These are phyloP conservation scores for Phaseolus coccineus DNA, from an alignment of 331 rosid genomes.

Conservation along the genomic window DNA sequence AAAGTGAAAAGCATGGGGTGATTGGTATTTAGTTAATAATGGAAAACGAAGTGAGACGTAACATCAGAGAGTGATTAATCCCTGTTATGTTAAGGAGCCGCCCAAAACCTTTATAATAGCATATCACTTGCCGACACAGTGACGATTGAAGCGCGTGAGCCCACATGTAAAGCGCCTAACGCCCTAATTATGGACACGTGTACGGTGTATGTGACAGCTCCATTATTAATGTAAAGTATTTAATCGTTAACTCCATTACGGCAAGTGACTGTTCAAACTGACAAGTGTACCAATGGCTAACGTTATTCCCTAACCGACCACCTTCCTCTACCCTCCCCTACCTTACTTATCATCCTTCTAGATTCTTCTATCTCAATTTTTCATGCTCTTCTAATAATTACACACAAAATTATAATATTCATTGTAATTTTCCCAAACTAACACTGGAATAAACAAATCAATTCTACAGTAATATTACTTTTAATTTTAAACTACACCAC, in stretches of 20 bases:
- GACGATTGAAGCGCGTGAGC: conserved; percentile 14
- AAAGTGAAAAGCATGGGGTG: not conserved
- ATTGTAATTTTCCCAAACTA: too few relatives aligned
- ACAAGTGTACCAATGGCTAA: conserved; percentile 28
- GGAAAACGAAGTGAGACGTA: conserved; percentile 34
- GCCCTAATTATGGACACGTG: conserved; percentile 34
- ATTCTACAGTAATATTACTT: not conserved
- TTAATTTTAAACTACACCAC: not conserved
- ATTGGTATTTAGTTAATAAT: conserved; percentile 9
- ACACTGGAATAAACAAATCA: not conserved
- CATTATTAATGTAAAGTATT: not conserved
- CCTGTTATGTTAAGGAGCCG: conserved; percentile 34
- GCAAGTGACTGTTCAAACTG: conserved; percentile 30
- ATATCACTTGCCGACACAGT: conserved; percentile 52
- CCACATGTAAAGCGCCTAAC: conserved; percentile 21
- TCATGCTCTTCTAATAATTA: too few relatives aligned
- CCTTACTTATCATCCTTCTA: conserved; percentile 37
- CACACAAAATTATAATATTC: too few relatives aligned
- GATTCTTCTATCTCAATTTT: conserved; percentile 49
- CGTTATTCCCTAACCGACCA: conserved; percentile 36
- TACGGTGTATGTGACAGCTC: conserved; percentile 1
- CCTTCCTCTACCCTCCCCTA: not conserved
- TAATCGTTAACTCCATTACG: not conserved
- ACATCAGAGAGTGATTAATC: conserved; percentile 35
- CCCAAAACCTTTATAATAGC: conserved; percentile 45